Conservation (phyloP, 768 basidiomycete genomes). For the Tylopilus sp. region DNA sequence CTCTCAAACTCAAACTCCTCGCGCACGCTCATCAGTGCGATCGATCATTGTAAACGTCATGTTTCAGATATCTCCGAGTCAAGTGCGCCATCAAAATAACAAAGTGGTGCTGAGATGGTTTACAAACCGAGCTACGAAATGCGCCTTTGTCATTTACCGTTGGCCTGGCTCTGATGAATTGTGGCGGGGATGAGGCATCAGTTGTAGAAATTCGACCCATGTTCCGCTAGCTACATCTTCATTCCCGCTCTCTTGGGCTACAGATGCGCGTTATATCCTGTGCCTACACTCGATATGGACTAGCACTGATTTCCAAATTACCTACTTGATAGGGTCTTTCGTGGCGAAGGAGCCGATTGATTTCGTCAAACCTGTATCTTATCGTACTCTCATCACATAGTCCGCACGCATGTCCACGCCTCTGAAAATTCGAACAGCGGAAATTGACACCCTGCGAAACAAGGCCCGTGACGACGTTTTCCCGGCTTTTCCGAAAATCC, state of each 20-base stretch:
- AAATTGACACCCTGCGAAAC: background rate
- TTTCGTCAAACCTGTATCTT: slow-evolving; percentile 57
- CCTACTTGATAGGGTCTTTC: background rate
- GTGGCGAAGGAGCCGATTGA: no score
- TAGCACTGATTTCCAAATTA: no score
- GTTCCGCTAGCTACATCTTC: slow-evolving; percentile 40
- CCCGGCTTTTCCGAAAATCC: slow-evolving; percentile 63
- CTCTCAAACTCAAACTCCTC: background rate
- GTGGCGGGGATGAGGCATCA: slow-evolving; percentile 70
- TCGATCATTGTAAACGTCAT: slow-evolving; percentile 50
- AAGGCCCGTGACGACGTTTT: slow-evolving; percentile 59
- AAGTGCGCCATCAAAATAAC: slow-evolving; percentile 88
- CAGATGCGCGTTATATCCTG: slow-evolving; percentile 17
- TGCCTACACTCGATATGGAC: background rate
- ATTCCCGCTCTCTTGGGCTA: slow-evolving; percentile 7
- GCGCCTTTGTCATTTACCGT: slow-evolving; percentile 26
- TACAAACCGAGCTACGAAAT: slow-evolving; percentile 90
- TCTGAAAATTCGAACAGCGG: background rate
- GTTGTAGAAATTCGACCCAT: slow-evolving; percentile 69
- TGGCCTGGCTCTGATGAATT: background rate
- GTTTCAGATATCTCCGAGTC: slow-evolving; percentile 87
- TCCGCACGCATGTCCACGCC: background rate
- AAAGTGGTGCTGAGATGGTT: slow-evolving; percentile 68
- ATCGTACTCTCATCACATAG: no score
- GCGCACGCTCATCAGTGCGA: slow-evolving; percentile 31